These are phyloP conservation scores for Colletotrichum chrysophilum DNA, from an alignment of 2,329 filamentous ascomycete genomes.

Conservation along the genomic window DNA sequence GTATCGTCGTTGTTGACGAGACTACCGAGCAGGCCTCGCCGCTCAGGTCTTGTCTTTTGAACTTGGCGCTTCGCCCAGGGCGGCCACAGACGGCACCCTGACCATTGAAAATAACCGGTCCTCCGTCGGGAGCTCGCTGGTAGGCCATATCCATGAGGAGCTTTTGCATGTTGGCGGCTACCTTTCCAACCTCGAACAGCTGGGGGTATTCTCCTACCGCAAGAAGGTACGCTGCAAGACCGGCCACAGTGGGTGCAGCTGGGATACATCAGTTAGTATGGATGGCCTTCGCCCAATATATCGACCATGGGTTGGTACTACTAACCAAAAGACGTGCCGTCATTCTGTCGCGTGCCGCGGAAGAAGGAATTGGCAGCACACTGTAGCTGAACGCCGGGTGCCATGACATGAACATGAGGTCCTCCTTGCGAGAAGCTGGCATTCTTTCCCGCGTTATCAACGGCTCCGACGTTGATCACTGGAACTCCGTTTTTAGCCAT, in stretches of 20 bases:
- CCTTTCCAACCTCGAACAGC: neutral
- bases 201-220: neutral
- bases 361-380: neutral
- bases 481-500: neutral
- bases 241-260: neutral
- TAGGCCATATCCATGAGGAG: neutral
- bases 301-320: neutral
- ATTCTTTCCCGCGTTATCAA: neutral
- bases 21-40: neutral
- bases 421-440: neutral
- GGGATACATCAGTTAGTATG: neutral
- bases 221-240: neutral
- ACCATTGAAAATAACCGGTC: neutral
- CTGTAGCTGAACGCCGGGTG: neutral
- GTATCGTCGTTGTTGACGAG: neutral
- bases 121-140: neutral
- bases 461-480: neutral
- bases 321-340: neutral
- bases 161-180: neutral
- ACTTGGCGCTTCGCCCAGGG: neutral
- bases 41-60: neutral
- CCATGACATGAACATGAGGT: neutral
- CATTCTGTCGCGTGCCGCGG: neutral
- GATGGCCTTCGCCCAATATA: neutral
- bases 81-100: neutral